phyloP scores from a whole-genome alignment of 192 early-diverging fungal genomes.

The Backusella australiensis region DNA sequence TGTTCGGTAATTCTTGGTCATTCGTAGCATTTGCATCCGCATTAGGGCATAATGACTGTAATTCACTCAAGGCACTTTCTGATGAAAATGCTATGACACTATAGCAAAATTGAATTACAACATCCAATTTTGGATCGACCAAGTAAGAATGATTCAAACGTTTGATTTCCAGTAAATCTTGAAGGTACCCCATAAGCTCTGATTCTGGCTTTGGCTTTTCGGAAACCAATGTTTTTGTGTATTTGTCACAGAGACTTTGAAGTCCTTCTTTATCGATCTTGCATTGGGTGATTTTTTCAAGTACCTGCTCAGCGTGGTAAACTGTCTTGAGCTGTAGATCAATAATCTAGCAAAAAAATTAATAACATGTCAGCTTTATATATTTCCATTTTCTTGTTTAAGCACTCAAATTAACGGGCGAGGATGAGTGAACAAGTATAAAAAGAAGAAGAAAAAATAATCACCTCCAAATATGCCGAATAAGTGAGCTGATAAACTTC shows the following conservation, averaged over 20 bases:
- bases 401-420: neutral
- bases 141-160: neutral
- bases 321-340: neutral
- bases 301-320: neutral
- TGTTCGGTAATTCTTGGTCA: neutral
- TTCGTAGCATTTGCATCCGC: neutral
- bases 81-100: neutral
- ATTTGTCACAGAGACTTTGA: neutral
- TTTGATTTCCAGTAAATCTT: neutral
- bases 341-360: neutral
- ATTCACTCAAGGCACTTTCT: neutral
- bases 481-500: constrained; percentile 49
- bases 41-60: neutral
- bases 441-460: neutral
- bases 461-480: constrained; percentile 44
- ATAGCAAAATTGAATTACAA: neutral
- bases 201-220: neutral
- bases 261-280: neutral
- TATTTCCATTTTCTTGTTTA: neutral
- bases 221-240: neutral
- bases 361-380: neutral
- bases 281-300: neutral
- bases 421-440: neutral
- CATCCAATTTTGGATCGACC: neutral
- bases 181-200: neutral